A percentile compares a stretch with the other conserved stretches of the same genome.
Evolutionary conservation across 352 stramenopile species (phyloP).

Genomic region (Globisporangium spiculum): DNA sequence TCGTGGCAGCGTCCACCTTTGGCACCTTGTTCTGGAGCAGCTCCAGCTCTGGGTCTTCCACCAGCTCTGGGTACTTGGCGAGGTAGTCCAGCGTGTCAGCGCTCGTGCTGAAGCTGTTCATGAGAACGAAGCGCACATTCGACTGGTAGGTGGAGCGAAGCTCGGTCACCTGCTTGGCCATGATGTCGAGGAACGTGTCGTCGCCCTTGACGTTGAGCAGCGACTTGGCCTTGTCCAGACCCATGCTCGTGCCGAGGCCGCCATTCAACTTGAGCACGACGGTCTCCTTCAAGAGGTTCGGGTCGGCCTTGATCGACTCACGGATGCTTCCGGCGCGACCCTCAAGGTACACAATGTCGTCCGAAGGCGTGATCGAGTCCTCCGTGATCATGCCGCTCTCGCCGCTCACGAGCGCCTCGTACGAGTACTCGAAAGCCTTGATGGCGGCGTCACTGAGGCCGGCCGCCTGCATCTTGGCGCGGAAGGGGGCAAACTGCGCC

Average conservation of each 20-base stretch:
- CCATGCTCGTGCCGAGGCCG: conserved; percentile 85
- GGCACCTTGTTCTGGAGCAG: conserved; percentile 99
- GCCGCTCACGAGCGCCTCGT: conserved; percentile 92
- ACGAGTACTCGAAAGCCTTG: conserved; percentile 97
- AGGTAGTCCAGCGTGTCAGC: conserved; percentile 85
- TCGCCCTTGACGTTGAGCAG: conserved; percentile 92
- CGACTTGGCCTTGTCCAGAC: conserved; percentile 95
- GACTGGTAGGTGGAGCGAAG: conserved; percentile 93
- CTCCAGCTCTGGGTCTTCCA: conserved; percentile 94
- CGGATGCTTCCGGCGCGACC: conserved; percentile 75
- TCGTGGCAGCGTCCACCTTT: conserved; percentile 90
- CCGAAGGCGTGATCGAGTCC: conserved; percentile 87
- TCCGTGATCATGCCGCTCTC: conserved; percentile 97
- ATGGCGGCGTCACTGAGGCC: conserved; percentile 95
- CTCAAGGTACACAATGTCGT: conserved; percentile 79
- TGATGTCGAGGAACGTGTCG: conserved; percentile 92
- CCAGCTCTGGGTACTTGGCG: conserved; percentile 88
- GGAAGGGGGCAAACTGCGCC: conserved; percentile 71
- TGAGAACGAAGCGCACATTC: conserved; percentile 89
- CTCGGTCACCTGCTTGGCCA: conserved; percentile 91
- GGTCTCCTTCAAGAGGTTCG: conserved; percentile 75
- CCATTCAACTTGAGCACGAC: conserved; percentile 89
- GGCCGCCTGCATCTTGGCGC: conserved; percentile 96
- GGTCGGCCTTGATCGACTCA: conserved; percentile 67
- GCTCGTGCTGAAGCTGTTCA: conserved; percentile 89